Conservation (phyloP, 1,284 basidiomycete genomes). For the Apiotrichum gracile region DNA sequence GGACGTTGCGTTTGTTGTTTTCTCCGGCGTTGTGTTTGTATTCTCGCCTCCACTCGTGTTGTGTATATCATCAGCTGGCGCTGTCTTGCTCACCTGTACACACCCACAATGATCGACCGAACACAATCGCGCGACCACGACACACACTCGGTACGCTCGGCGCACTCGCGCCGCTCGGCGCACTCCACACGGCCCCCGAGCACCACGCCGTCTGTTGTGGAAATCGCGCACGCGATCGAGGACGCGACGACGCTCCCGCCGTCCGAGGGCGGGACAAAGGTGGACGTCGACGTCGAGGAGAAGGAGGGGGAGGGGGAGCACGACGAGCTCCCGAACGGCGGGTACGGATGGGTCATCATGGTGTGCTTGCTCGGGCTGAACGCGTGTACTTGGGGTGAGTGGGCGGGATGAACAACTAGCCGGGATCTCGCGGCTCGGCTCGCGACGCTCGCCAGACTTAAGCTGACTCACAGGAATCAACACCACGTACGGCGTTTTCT, state of each 20-base stretch:
- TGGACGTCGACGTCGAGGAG: background rate
- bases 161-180: no score
- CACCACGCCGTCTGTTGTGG: background rate
- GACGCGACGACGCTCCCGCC: background rate
- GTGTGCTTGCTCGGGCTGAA: slow-evolving; percentile 37
- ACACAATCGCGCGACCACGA: no score
- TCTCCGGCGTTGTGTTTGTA: no score
- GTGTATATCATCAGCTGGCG: no score
- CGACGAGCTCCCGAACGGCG: slow-evolving; percentile 20
- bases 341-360: slow-evolving; percentile 49
- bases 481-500: background rate
- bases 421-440: no score
- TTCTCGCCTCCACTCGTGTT: no score
- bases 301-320: background rate
- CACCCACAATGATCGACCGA: no score
- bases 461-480: background rate
- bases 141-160: no score
- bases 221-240: background rate
- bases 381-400: slow-evolving; percentile 37
- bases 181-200: background rate
- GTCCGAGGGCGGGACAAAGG: background rate
- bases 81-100: no score
- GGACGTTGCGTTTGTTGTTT: no score
- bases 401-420: no score
- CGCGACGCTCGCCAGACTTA: slow-evolving; percentile 2